Evolutionary conservation across 257 asterid species (phyloP).

Genomic region (Nicotiana sylvestris): DNA sequence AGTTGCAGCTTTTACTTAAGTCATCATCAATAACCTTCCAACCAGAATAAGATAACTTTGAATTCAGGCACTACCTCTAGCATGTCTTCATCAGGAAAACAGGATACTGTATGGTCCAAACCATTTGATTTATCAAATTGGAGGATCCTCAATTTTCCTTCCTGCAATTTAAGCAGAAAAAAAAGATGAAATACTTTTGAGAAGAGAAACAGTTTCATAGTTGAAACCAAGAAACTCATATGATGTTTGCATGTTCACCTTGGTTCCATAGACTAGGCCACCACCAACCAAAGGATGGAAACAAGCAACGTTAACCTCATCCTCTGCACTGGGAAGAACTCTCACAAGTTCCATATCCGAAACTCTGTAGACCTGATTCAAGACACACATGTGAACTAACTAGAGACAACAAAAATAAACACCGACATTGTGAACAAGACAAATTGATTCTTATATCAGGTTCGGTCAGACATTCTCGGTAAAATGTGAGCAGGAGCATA

Average conservation of each 20-base stretch:
- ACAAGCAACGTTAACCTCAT: constrained; percentile 97
- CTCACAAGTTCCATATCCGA: constrained; percentile 96
- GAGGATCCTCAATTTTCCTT: constrained; percentile 94
- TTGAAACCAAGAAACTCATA: background rate
- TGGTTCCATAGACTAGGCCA: constrained; percentile 96
- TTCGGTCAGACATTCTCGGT: background rate
- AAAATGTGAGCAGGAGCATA: background rate
- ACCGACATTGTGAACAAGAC: background rate
- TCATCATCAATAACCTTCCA: background rate
- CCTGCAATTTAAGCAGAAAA: constrained; percentile 42
- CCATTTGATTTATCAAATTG: constrained; percentile 57
- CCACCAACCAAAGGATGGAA: constrained; percentile 97
- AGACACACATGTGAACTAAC: constrained; percentile 15
- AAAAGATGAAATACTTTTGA: background rate
- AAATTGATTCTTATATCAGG: background rate
- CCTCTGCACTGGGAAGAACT: constrained; percentile 95
- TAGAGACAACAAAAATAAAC: background rate
- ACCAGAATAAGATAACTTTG: constrained; percentile 1
- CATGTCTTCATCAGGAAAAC: constrained; percentile 57
- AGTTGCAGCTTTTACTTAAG: background rate
- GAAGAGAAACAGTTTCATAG: background rate
- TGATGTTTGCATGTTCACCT: constrained; percentile 37
- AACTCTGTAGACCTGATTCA: constrained; percentile 72
- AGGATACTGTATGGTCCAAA: constrained; percentile 34
- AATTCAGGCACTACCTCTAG: constrained; percentile 51